Conservation (phyloP, 192 early-diverging fungal genomes). For the Dissophora globulifera region DNA sequence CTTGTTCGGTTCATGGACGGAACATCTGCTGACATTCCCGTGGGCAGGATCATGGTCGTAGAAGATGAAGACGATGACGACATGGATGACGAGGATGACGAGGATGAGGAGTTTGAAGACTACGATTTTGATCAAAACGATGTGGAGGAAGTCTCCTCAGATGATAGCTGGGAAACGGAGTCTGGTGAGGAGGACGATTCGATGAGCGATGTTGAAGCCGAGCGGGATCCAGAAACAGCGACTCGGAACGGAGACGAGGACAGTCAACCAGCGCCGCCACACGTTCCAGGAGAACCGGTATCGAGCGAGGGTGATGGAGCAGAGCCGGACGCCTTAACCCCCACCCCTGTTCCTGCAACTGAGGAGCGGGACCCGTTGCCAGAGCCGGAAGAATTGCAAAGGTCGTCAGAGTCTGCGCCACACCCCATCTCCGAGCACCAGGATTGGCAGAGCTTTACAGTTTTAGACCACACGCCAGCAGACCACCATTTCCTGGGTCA, state of each 20-base stretch:
- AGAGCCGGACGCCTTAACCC: too few relatives aligned
- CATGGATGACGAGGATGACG: slow-evolving; percentile 35
- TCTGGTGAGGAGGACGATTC: slow-evolving; percentile 54
- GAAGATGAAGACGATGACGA: slow-evolving; percentile 55
- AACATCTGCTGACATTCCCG: slow-evolving; percentile 23
- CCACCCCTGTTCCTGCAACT: neutral
- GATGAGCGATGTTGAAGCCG: slow-evolving; percentile 27
- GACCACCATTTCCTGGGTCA: slow-evolving; percentile 46
- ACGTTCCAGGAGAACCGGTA: too few relatives aligned
- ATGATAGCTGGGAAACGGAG: slow-evolving; percentile 55
- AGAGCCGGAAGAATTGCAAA: slow-evolving; percentile 17
- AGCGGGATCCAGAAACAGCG: too few relatives aligned
- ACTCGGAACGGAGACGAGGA: too few relatives aligned
- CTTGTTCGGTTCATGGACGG: slow-evolving; percentile 55
- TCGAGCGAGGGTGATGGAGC: slow-evolving; percentile 14
- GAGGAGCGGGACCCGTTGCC: slow-evolving; percentile 12
- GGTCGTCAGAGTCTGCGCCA: neutral
- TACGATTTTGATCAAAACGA: slow-evolving; percentile 50
- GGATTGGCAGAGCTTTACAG: slow-evolving; percentile 36
- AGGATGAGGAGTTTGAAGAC: slow-evolving; percentile 52
- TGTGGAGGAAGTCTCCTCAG: slow-evolving; percentile 37
- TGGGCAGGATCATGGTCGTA: slow-evolving; percentile 40
- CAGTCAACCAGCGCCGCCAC: too few relatives aligned
- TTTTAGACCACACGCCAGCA: slow-evolving; percentile 40
- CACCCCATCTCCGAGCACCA: neutral